Conservation (phyloP, 2,329 filamentous ascomycete species). For the Fusarium ambrosium region DNA sequence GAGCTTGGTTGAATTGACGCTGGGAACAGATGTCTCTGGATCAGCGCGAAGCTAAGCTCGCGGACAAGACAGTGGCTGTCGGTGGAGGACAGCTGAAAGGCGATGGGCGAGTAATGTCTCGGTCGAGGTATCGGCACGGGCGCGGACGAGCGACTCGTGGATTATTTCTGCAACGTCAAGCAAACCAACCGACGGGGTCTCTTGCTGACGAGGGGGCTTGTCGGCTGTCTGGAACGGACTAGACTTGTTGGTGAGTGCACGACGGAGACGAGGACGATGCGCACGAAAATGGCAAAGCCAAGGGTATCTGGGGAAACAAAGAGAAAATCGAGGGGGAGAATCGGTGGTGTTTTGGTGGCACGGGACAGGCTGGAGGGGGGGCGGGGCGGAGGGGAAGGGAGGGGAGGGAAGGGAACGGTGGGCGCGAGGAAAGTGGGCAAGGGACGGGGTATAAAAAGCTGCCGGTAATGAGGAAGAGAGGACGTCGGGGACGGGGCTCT, state of each 20-base stretch:
- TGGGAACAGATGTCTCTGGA: slow-evolving; percentile 23
- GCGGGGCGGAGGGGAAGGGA: background rate
- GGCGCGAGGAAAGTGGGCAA: slow-evolving; percentile 46
- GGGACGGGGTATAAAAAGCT: slow-evolving; percentile 49
- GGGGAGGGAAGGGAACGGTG: slow-evolving; percentile 45
- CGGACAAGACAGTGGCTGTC: slow-evolving; percentile 35
- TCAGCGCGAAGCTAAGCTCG: slow-evolving; percentile 36
- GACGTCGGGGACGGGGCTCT: slow-evolving; percentile 39
- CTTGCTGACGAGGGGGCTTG: slow-evolving; percentile 22
- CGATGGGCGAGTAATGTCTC: slow-evolving; percentile 43
- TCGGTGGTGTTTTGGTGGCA: slow-evolving; percentile 49
- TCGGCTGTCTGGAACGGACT: slow-evolving; percentile 35
- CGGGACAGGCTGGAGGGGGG: slow-evolving; percentile 47
- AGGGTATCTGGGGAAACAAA: slow-evolving; percentile 51
- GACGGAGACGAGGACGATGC: slow-evolving; percentile 37
- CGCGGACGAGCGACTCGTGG: slow-evolving; percentile 40
- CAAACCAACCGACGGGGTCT: slow-evolving; percentile 20
- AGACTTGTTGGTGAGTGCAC: slow-evolving; percentile 44
- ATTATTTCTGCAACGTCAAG: slow-evolving; percentile 34
- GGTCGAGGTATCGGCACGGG: slow-evolving; percentile 46
- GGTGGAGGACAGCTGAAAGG: slow-evolving; percentile 35
- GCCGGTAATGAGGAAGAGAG: slow-evolving; percentile 42
- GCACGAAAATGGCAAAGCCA: slow-evolving; percentile 45
- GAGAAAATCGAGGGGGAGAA: slow-evolving; percentile 49
- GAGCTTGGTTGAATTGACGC: slow-evolving; percentile 36